Evolutionary conservation across 495 filamentous ascomycete species (phyloP).

Genomic region (Neurospora africana): DNA sequence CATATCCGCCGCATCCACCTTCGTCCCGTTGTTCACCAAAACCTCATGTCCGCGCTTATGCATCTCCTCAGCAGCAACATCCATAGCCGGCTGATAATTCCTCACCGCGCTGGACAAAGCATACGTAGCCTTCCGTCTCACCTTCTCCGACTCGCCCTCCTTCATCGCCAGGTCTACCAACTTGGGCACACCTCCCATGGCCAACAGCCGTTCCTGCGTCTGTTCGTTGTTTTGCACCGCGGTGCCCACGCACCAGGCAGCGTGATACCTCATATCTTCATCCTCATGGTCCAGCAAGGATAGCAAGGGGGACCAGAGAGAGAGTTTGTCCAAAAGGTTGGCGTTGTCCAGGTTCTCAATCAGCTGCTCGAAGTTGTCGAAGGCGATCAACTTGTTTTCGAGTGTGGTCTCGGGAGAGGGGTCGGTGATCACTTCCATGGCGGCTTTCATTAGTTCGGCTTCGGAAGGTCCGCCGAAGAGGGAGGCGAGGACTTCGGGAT

Average conservation of each 20-base stretch:
- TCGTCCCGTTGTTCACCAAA: slow-evolving; percentile 15
- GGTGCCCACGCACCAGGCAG: slow-evolving; percentile 86
- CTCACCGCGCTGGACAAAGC: slow-evolving; percentile 63
- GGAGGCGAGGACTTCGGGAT: slow-evolving; percentile 53
- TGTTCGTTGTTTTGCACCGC: slow-evolving; percentile 92
- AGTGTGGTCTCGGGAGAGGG: slow-evolving; percentile 49
- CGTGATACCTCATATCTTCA: slow-evolving; percentile 61
- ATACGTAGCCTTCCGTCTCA: slow-evolving; percentile 79
- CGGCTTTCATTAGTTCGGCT: slow-evolving; percentile 76
- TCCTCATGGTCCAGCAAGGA: slow-evolving; percentile 55
- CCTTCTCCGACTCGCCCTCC: slow-evolving; percentile 44
- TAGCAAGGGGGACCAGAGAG: slow-evolving; percentile 73
- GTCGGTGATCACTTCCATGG: slow-evolving; percentile 62
- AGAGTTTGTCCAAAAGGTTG: slow-evolving; percentile 71
- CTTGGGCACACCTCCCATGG: slow-evolving; percentile 56
- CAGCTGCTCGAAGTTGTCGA: slow-evolving; percentile 93
- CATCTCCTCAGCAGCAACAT: slow-evolving; percentile 54
- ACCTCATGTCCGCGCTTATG: slow-evolving; percentile 35
- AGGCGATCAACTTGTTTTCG: slow-evolving; percentile 73
- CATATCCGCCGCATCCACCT: slow-evolving; percentile 72
- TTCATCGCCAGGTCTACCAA: slow-evolving; percentile 52
- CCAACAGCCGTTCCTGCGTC: slow-evolving; percentile 66
- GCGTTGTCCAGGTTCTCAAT: slow-evolving; percentile 91
- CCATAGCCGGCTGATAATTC: slow-evolving; percentile 75
- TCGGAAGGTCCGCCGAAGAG: slow-evolving; percentile 75